Conservation (phyloP, 176 grass and related monocot species). For the Thinopyrum elongatum region DNA sequence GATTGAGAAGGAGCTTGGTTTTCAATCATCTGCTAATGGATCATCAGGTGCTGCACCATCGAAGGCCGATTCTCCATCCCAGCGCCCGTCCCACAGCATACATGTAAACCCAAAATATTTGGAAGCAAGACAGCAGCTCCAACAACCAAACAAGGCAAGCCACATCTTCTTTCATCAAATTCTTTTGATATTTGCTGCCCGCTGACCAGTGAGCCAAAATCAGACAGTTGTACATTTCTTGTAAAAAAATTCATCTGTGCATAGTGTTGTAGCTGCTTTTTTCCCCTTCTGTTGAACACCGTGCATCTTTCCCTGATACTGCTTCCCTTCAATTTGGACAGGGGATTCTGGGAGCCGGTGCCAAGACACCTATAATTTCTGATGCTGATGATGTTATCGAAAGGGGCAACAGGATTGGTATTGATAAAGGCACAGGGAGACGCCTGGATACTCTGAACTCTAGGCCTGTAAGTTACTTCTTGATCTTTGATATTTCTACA, state of each 20-base stretch:
- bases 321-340: slow-evolving; percentile 38
- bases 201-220: too few relatives aligned
- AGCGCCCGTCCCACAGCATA: slow-evolving; percentile 73
- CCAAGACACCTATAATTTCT: slow-evolving; percentile 33
- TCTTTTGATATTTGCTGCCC: background rate
- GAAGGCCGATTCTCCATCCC: slow-evolving; percentile 59
- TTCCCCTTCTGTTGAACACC: background rate
- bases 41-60: slow-evolving; percentile 50
- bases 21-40: slow-evolving; percentile 66
- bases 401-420: slow-evolving; percentile 36
- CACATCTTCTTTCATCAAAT: slow-evolving; percentile 14
- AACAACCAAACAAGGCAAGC: slow-evolving; percentile 60
- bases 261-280: background rate
- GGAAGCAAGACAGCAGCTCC: slow-evolving; percentile 77
- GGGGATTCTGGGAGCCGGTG: slow-evolving; percentile 43
- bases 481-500: slow-evolving; percentile 5
- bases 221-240: background rate
- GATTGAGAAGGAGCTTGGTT: slow-evolving; percentile 92
- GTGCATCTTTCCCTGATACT: slow-evolving; percentile 26
- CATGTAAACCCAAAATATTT: slow-evolving; percentile 99
- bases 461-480: slow-evolving; percentile 54
- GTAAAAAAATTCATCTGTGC: background rate
- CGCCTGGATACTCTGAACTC: slow-evolving; percentile 36
- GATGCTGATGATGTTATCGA: slow-evolving; percentile 42
- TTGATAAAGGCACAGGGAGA: slow-evolving; percentile 42